Percentiles rank a stretch among this genome's conserved stretches.
These are phyloP conservation scores for Alternaria ventricosa DNA, from an alignment of 2,329 filamentous ascomycete genomes.

Conservation along the genomic window DNA sequence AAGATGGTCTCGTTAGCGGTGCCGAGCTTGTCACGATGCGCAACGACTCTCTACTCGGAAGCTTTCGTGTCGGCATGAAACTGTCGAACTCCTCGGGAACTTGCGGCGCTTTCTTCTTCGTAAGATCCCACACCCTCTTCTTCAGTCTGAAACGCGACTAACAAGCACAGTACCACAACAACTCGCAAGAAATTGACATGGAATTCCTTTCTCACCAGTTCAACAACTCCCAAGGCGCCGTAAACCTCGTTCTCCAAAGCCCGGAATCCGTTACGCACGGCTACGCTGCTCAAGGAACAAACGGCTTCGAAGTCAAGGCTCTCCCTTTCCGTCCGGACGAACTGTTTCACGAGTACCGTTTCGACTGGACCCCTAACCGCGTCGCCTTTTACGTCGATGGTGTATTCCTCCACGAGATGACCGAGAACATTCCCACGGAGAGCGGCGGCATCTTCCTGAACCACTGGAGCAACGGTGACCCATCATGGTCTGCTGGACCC, in stretches of 20 bases:
- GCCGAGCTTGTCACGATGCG: conserved; percentile 70
- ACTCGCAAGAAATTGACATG: conserved; percentile 81
- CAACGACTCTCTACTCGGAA: conserved; percentile 71
- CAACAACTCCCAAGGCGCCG: conserved; percentile 61
- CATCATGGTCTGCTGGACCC: conserved; percentile 73
- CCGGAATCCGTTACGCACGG: conserved; percentile 63
- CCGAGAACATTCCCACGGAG: conserved; percentile 62
- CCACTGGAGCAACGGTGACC: conserved; percentile 80
- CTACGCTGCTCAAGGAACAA: conserved; percentile 67
- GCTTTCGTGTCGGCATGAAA: conserved; percentile 72
- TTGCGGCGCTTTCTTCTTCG: conserved; percentile 82
- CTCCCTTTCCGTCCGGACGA: conserved; percentile 71
- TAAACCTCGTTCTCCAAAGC: conserved; percentile 80
- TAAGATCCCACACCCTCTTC: conserved; percentile 44
- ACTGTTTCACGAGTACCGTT: conserved; percentile 78
- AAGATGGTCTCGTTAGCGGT: conserved; percentile 62
- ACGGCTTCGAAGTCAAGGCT: conserved; percentile 63
- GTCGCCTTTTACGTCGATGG: conserved; percentile 76
- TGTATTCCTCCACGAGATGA: conserved; percentile 62
- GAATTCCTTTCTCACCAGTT: conserved; percentile 77
- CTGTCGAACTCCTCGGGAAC: conserved; percentile 68
- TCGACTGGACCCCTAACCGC: conserved; percentile 70
- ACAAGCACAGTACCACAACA: conserved; percentile 70
- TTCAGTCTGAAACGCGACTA: conserved; percentile 2
- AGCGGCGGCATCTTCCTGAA: conserved; percentile 73